A percentile compares a stretch with the other conserved stretches of the same genome.
Evolutionary conservation across 1,284 basidiomycete species (phyloP).

Genomic region (Pseudomicrostroma phylloplanum): DNA sequence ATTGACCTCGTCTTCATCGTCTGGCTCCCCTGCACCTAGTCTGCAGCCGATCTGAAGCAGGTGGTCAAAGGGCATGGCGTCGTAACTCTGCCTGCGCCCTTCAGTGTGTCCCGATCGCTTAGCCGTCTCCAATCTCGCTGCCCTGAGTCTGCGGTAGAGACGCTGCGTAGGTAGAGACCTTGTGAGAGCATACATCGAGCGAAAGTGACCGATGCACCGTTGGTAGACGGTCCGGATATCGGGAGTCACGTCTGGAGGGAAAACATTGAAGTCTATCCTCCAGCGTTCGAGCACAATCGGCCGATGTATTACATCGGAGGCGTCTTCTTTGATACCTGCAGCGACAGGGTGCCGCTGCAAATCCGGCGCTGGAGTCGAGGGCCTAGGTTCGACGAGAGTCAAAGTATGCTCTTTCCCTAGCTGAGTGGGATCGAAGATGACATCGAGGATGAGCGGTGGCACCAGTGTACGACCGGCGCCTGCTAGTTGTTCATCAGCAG

Average conservation of each 20-base stretch:
- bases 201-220: neutral
- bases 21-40: constrained; percentile 36
- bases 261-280: constrained; percentile 6
- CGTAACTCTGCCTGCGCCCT: neutral
- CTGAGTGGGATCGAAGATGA: constrained; percentile 1
- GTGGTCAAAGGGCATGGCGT: neutral
- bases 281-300: neutral
- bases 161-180: neutral
- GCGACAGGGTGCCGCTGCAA: too few species aligned
- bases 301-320: neutral
- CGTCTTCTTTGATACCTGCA: neutral
- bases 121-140: neutral
- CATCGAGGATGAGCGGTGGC: neutral
- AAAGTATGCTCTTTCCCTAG: neutral
- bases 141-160: neutral
- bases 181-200: neutral
- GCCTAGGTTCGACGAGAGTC: neutral
- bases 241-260: neutral
- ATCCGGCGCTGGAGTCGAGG: neutral
- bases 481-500: neutral
- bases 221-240: neutral
- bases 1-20: constrained; percentile 50
- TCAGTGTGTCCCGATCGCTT: neutral
- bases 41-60: neutral
- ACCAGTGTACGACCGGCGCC: neutral